These are phyloP conservation scores for Coemansia sp. DNA, from an alignment of 192 early-diverging fungal species.

Conservation along the genomic window DNA sequence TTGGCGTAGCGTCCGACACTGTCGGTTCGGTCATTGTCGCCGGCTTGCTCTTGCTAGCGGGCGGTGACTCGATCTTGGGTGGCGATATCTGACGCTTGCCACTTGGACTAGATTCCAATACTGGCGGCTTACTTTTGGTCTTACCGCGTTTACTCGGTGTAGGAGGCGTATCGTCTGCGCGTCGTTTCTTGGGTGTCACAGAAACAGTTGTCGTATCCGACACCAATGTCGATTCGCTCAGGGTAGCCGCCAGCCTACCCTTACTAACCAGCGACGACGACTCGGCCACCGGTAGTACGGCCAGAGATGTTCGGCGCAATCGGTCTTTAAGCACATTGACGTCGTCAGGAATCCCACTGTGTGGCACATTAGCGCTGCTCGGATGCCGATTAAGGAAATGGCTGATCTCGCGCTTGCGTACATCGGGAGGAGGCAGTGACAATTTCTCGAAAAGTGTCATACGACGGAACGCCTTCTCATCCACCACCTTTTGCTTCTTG, in stretches of 20 bases:
- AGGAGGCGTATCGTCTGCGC: background rate
- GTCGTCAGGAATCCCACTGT: constrained; percentile 29
- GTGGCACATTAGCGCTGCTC: background rate
- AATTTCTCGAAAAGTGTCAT: constrained; percentile 48
- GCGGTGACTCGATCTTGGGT: too few species aligned
- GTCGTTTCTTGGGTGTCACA: constrained; percentile 8
- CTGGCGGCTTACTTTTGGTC: background rate
- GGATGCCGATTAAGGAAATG: background rate
- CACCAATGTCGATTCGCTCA: background rate
- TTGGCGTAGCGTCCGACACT: too few species aligned
- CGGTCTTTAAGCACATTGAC: constrained; percentile 28
- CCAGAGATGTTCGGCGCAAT: constrained; percentile 13
- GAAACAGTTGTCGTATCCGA: background rate
- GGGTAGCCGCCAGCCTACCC: background rate
- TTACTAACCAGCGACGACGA: background rate
- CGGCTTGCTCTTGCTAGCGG: too few species aligned
- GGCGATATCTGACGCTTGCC: too few species aligned
- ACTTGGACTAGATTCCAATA: background rate
- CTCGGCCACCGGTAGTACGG: background rate
- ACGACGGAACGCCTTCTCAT: constrained; percentile 10
- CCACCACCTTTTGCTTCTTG: background rate
- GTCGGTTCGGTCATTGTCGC: too few species aligned
- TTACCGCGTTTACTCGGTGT: background rate
- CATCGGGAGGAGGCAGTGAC: constrained; percentile 46
- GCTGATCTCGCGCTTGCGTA: constrained; percentile 18